phyloP scores from a whole-genome alignment of 202 grass and related monocot genomes.

The Carex arenaria region DNA sequence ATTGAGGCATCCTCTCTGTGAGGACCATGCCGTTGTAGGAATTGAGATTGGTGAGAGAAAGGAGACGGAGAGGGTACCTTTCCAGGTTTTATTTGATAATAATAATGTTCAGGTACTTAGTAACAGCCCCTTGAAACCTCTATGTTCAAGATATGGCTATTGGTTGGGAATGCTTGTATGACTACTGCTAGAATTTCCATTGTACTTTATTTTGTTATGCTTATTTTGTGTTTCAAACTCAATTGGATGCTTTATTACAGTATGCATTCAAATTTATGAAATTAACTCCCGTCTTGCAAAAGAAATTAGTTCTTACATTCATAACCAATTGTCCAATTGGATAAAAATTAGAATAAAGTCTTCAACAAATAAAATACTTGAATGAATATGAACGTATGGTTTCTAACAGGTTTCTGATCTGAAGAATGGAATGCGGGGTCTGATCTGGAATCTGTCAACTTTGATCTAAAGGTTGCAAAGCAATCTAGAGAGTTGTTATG shows the following conservation, averaged over 20 bases:
- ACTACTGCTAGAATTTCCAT: background rate
- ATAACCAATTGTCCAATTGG: background rate
- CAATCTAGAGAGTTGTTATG: too few species aligned
- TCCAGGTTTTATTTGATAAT: slow-evolving; percentile 55
- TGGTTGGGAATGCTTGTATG: slow-evolving; percentile 6
- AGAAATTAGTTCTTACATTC: background rate
- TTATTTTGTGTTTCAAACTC: background rate
- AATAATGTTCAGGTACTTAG: slow-evolving; percentile 3
- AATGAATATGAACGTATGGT: too few species aligned
- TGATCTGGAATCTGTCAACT: too few species aligned
- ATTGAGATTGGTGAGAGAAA: slow-evolving; percentile 77
- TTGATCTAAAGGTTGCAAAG: too few species aligned
- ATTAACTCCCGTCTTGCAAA: too few species aligned
- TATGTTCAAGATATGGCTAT: too few species aligned
- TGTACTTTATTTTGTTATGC: too few species aligned
- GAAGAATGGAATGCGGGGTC: too few species aligned
- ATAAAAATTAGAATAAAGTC: background rate
- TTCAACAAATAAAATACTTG: slow-evolving; percentile 19
- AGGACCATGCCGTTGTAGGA: slow-evolving; percentile 33
- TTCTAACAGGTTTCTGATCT: too few species aligned
- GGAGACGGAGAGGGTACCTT: slow-evolving; percentile 50
- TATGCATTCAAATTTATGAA: too few species aligned
- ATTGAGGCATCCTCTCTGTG: slow-evolving; percentile 29
- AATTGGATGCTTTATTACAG: background rate
- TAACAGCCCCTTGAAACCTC: slow-evolving; percentile 33